Evolutionary conservation across 139 green algal genomes (phyloP).

Genomic region (Axilococcus clingmanii): DNA sequence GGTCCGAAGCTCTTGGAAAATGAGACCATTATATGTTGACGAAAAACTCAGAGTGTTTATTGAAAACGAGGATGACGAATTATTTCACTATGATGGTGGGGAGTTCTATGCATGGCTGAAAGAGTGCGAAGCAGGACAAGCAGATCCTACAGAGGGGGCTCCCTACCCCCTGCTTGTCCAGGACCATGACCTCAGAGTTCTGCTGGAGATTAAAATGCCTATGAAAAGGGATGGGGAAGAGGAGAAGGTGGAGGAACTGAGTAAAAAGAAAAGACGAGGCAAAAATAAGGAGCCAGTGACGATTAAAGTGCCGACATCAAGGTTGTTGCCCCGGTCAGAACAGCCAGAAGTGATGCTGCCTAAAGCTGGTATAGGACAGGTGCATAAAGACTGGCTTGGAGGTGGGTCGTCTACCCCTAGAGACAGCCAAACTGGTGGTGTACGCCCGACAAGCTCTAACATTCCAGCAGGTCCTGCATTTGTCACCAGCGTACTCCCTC

Average conservation of each 20-base stretch:
- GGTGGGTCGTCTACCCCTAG: neutral
- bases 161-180: conserved; percentile 29
- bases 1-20: conserved; percentile 20
- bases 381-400: neutral
- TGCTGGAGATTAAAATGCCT: conserved; percentile 24
- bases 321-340: conserved; percentile 1
- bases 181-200: conserved; percentile 23
- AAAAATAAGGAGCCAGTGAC: neutral
- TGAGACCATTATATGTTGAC: conserved; percentile 26
- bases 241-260: neutral
- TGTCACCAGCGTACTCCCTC: neutral
- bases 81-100: conserved; percentile 20
- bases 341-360: conserved; percentile 14
- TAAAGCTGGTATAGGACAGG: neutral
- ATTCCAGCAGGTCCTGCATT: neutral
- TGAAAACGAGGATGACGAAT: conserved; percentile 10
- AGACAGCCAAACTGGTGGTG: neutral
- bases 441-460: neutral
- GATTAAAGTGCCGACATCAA: conserved; percentile 18
- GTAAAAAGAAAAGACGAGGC: neutral
- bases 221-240: neutral
- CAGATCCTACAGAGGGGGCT: conserved; percentile 15
- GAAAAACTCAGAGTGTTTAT: conserved; percentile 31
- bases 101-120: conserved; percentile 24
- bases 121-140: conserved; percentile 18